Evolutionary conservation across 805 yeast genomes (phyloP).

Genomic region (Metschnikowia kofuensis): DNA sequence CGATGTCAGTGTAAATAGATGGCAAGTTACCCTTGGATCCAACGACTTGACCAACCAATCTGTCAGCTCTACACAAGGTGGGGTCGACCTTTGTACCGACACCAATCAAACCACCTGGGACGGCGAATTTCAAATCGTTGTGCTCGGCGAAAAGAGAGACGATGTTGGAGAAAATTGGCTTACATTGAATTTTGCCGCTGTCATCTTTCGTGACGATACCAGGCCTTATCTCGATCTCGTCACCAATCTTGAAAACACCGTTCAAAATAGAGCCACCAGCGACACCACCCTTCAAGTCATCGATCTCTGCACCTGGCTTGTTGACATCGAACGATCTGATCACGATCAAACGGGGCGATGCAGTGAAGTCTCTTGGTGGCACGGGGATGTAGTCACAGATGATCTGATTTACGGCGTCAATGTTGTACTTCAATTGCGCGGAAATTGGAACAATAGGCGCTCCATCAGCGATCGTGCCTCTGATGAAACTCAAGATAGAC

Average conservation of each 20-base stretch:
- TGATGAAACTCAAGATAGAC: conserved; percentile 85
- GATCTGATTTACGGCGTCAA: conserved; percentile 96
- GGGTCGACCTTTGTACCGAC: conserved; percentile 99
- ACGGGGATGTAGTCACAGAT: conserved; percentile 94
- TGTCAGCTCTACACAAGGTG: conserved; percentile 97
- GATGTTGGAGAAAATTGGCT: conserved; percentile 91
- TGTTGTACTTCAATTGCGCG: conserved; percentile 97
- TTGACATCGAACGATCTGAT: conserved; percentile 98
- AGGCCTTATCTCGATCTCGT: conserved; percentile 98
- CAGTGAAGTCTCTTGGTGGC: conserved; percentile 91
- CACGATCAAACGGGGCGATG: conserved; percentile 92
- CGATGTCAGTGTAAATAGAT: conserved; percentile 93
- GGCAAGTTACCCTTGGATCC: conserved; percentile 97
- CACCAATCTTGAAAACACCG: conserved; percentile 96
- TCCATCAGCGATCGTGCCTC: conserved; percentile 98
- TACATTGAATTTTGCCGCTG: conserved; percentile 83
- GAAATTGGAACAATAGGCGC: conserved; percentile 99
- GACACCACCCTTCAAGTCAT: conserved; percentile 98
- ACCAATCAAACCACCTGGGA: conserved; percentile 99
- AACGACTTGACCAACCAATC: conserved; percentile 98
- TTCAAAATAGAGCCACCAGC: conserved; percentile 98
- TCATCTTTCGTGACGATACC: conserved; percentile 98
- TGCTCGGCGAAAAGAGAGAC: conserved; percentile 96
- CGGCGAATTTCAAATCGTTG: conserved; percentile 96
- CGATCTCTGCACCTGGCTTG: conserved; percentile 97